A percentile compares a stretch with the other conserved stretches of the same genome.
These are phyloP conservation scores for Camelina neglecta DNA, from an alignment of 345 rosid genomes.

Conservation along the genomic window DNA sequence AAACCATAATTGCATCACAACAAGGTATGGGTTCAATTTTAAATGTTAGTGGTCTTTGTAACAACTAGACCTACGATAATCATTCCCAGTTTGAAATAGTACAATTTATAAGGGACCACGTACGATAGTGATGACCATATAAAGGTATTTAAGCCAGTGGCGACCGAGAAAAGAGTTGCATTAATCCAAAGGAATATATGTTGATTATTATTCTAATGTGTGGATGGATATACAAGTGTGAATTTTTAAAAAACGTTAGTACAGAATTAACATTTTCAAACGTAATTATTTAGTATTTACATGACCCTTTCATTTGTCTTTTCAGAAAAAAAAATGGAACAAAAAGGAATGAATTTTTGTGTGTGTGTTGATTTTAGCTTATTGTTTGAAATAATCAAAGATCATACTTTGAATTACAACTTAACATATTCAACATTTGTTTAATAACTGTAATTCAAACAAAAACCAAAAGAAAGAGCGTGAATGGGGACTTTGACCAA, in stretches of 20 bases:
- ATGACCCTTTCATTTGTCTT: no score
- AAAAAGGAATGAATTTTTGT: no score
- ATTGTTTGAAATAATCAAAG: slow-evolving; percentile 15
- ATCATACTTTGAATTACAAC: neutral
- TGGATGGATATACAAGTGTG: neutral
- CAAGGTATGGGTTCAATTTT: neutral
- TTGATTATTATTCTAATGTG: neutral
- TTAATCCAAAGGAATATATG: slow-evolving; percentile 8
- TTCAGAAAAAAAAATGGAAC: no score
- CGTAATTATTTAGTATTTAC: no score
- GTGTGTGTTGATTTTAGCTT: neutral
- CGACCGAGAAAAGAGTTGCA: neutral
- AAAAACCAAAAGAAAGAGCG: slow-evolving; percentile 22
- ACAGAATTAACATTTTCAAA: no score
- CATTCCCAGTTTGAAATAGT: neutral
- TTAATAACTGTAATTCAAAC: neutral
- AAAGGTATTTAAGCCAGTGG: neutral
- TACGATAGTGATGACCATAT: neutral
- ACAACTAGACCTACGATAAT: slow-evolving; percentile 17
- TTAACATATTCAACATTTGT: slow-evolving; percentile 12
- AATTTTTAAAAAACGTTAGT: no score
- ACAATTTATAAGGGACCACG: slow-evolving; percentile 7
- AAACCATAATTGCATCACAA: slow-evolving; percentile 1
- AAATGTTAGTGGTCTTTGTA: slow-evolving; percentile 17
- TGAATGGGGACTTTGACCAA: slow-evolving; percentile 32